Base-by-base conservation (phyloP, 2,329 filamentous ascomycete species). In the Penicillium occitanis region DNA sequence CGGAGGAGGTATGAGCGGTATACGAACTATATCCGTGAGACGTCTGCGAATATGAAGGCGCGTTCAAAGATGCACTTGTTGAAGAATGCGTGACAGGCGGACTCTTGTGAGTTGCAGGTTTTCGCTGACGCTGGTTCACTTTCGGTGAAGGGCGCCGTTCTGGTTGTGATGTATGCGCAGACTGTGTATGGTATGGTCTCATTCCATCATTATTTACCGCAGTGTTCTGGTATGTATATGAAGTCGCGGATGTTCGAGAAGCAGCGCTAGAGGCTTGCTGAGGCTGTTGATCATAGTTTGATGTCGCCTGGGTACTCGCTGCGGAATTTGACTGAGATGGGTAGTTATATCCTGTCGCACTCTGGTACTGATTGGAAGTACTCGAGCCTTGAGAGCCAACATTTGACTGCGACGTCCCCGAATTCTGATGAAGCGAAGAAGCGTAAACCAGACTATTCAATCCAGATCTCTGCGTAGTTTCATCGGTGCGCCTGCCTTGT, bases 371-470 rank as follows among this genome's bases (percentile, higher is more conserved):
- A 37, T 42, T 19, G 28, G 61, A 37, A 14, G 19, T 48, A 46
- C n/a, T 48, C 22, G 40, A 30, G 19, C 14, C 46, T 55, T 67
- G 65, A 14, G 33, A 37, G 48, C 25, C n/a, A 28, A 14, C 7
- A 30, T 61, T 67, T 5, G 51, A 61, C 61, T 57, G 53, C 5
- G 65, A 30, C n/a, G 19, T 10, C 25, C 30, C 44, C 8, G 53
- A 48, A 25, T 60, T 61, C 22, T 57, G 42, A 35, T 61, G 33
- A 14, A 64, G 37, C 13, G 61, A 58, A 44, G 65, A 61, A 22
- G 50, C 65, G 30, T 67, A 64, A 14, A 51, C 62, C 50, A 67
- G 22, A 22, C 61, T 64, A 57, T 64, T 67, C 25, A 67, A 25
- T n/a, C 65, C 46, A 17, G 53, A 35, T 48, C 57, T 28, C 57